Base-by-base conservation (phyloP, 2,329 filamentous ascomycete genomes). In the Monilinia polystroma region DNA sequence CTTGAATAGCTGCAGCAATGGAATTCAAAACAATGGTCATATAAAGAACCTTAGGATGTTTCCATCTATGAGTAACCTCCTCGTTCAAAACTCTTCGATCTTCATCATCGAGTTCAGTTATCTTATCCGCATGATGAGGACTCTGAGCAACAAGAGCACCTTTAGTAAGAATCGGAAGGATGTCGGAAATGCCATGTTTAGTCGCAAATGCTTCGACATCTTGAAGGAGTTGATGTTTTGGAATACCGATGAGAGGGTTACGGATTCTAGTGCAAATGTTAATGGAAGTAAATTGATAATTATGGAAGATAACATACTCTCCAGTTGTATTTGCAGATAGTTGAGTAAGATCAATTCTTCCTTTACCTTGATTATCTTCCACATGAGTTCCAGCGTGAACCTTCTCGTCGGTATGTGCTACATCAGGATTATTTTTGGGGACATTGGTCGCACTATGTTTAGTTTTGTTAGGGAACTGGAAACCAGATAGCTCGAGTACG, bases 71-170 rank as follows among this genome's bases (percentile, higher is more conserved):
- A 29, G 85, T 80, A 51, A 84, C 80, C 75, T 92, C 89, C 68
- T 87, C 80, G 43, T 80, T 80, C n/a, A 95, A 81, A 16, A 80
- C 81, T n/a, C 82, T 78, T 67, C 87, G 84, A 74, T 90, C 89
- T 0, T 81, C 80, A 12, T 87, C 81, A 63, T 81, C 79, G 1
- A 93, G 82, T 64, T 84, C 79, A 70, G 84, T 83, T 4, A 76
- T 78, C 56, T 92, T 82, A 51, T 83, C 79, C 67, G 90, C 88
- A 75, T 85, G 90, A 41, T 82, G 81, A 0, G 90, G 90, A 71
- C 89, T 86, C 75, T 92, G 90, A 3, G 91, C 91, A 18, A 93
- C 85, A 8, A 94, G 81, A 6, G 90, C 91, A 47, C 90, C 91
- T 72, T 89, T 89, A 66, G 84, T 82, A 64, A 93, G 81, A 23